Conservation (phyloP, 805 yeast genomes). For the Ogataea methanolica region DNA sequence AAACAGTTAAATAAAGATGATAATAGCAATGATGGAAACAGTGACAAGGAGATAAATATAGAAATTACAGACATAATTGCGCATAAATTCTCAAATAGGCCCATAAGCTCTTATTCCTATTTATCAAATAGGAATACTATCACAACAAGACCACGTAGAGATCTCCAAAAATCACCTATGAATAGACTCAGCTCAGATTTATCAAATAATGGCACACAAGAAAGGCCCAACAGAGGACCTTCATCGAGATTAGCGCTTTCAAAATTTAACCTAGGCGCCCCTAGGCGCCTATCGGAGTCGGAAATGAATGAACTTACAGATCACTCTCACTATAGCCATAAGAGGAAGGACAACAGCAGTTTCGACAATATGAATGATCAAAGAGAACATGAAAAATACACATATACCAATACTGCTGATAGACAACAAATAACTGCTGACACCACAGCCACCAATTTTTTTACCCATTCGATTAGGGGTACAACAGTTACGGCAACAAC, state of each 20-base stretch:
- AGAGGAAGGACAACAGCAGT: too few relatives aligned
- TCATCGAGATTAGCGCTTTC: conserved; percentile 9
- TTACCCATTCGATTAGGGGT: conserved; percentile 5
- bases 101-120: too few relatives aligned
- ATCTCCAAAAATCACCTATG: too few relatives aligned
- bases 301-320: conserved; percentile 15
- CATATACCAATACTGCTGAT: neutral
- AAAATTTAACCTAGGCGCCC: conserved; percentile 45
- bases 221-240: too few relatives aligned
- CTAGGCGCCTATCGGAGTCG: conserved; percentile 38
- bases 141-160: too few relatives aligned
- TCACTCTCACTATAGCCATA: neutral
- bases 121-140: too few relatives aligned
- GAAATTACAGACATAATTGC: too few relatives aligned
- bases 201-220: too few relatives aligned
- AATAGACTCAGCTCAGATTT: too few relatives aligned
- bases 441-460: conserved; percentile 3
- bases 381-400: conserved; percentile 1
- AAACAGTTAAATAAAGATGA: conserved; percentile 30
- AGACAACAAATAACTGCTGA: too few relatives aligned
- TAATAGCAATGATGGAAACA: neutral
- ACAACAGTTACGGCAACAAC: conserved; percentile 14
- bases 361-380: neutral
- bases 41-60: too few relatives aligned
- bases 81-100: conserved; percentile 1